Base-by-base conservation (phyloP, 495 filamentous ascomycete species). In the Mytilinidion resinicola region DNA sequence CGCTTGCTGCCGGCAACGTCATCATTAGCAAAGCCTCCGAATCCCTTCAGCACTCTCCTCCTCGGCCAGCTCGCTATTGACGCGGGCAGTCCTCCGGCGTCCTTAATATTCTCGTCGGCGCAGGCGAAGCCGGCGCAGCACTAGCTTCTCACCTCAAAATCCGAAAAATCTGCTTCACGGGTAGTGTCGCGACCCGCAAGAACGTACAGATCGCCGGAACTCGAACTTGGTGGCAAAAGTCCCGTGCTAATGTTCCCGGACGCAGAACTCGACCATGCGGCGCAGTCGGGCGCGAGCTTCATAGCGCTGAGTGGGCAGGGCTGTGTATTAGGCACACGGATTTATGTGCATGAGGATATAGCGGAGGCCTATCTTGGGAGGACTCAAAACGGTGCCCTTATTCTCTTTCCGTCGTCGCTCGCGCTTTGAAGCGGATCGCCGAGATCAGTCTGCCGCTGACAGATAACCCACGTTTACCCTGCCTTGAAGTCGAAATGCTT, bases 101-200 rank as follows among this genome's bases (percentile, higher is more conserved):
- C 9, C 14, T 49, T 8, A 10, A 49, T 2, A 30, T 49, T 1
- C 46, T 49, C 46, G 20, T 11, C 19, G 46, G 46, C 20, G 46
- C 19, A 1, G 46, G 4, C 14, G 20, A 33, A 11, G 20, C 46
- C 1, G 17, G 46, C 14, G 46, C 17, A 25, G 20, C 20, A 0
- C 8, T 49, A 2, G 1, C 7, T 14, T 30, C 17, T 1, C 46
- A 49, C 46, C 8, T 49, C 19, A 25, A 33, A 2, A 49, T 49
- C 46, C 46, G 46, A 11, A 49, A 49, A 17, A 33, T 49, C 46
- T 21, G 46, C 46, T 49, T 49, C 46, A 49, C 46, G 17, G 44
- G 44, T 15, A 48, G 44, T 10, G 19, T 48, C 11, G 21, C 17
- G 4, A 14, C 14, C 19, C 15, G 46, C 46, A 49, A 49, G 20